A percentile compares a stretch with the other conserved stretches of the same genome.
Evolutionary conservation across 495 filamentous ascomycete species (phyloP).

Genomic region (Lepidopterella palustris): DNA sequence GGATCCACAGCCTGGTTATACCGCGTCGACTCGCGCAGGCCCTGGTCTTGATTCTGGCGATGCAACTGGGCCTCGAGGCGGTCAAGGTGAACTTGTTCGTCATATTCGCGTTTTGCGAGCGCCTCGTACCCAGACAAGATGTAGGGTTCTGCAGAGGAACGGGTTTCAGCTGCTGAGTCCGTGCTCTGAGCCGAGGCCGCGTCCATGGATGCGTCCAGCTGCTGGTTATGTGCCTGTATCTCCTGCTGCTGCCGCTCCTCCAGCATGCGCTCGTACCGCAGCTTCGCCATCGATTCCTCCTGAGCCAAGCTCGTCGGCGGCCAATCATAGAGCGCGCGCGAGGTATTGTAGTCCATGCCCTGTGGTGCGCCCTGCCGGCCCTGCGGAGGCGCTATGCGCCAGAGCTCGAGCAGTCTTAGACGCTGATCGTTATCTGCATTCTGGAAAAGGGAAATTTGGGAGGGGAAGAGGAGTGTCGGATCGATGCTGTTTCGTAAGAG

Average conservation of each 20-base stretch:
- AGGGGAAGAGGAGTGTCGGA: slow-evolving; percentile 35
- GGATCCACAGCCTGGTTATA: slow-evolving; percentile 33
- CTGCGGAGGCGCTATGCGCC: slow-evolving; percentile 36
- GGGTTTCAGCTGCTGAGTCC: background rate
- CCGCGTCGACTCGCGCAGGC: slow-evolving; percentile 26
- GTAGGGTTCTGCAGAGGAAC: slow-evolving; percentile 27
- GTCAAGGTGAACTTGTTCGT: too few relatives aligned
- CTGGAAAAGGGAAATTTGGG: slow-evolving; percentile 37
- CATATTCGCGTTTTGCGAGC: slow-evolving; percentile 31
- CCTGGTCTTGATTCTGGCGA: slow-evolving; percentile 11
- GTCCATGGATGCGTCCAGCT: slow-evolving; percentile 20
- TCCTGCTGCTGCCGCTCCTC: slow-evolving; percentile 15
- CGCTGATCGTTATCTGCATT: slow-evolving; percentile 37
- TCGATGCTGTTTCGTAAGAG: slow-evolving; percentile 35
- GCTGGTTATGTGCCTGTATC: slow-evolving; percentile 18
- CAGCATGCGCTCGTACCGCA: slow-evolving; percentile 31
- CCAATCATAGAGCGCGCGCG: slow-evolving; percentile 28
- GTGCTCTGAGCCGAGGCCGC: slow-evolving; percentile 6
- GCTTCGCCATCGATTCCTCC: slow-evolving; percentile 36
- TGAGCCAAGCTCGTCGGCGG: slow-evolving; percentile 31
- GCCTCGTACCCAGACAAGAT: slow-evolving; percentile 32
- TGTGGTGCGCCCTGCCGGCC: slow-evolving; percentile 13
- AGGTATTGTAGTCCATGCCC: slow-evolving; percentile 19
- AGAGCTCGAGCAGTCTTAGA: slow-evolving; percentile 38
- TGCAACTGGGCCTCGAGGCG: too few relatives aligned